Percentiles rank a stretch among this genome's conserved stretches.
phyloP scores from a whole-genome alignment of 163 green algal species.

The Scenedesmus sp. region DNA sequence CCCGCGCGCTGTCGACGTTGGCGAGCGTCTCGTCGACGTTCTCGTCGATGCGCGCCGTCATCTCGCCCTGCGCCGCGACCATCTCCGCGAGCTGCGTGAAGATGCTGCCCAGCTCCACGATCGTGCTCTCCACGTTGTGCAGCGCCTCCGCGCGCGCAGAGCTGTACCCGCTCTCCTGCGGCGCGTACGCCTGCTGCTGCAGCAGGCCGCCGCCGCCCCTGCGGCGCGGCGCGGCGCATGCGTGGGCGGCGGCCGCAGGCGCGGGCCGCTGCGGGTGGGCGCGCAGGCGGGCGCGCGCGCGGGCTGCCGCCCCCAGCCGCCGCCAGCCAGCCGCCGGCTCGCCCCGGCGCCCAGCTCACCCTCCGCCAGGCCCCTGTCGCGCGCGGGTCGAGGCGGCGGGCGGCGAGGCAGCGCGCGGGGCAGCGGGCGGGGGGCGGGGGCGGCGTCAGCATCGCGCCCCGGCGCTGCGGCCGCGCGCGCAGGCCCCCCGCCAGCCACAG shows the following conservation, averaged over 20 bases:
- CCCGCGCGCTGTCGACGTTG: constrained; percentile 96
- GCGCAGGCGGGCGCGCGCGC: too few relatives aligned
- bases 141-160: constrained; percentile 86
- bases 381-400: too few relatives aligned
- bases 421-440: too few relatives aligned
- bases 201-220: constrained; percentile 5
- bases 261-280: too few relatives aligned
- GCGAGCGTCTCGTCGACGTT: constrained; percentile 95
- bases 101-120: constrained; percentile 96
- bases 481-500: too few relatives aligned
- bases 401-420: too few relatives aligned
- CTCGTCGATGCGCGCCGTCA: constrained; percentile 97
- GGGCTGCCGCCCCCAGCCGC: background rate
- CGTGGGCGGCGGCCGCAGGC: too few relatives aligned
- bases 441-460: too few relatives aligned
- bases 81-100: constrained; percentile 98
- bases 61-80: constrained; percentile 91
- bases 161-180: constrained; percentile 82
- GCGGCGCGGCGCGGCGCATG: too few relatives aligned
- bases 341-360: background rate
- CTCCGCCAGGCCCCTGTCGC: constrained; percentile 12
- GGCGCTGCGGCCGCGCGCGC: too few relatives aligned
- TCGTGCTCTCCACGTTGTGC: constrained; percentile 96
- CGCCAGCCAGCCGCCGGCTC: background rate
- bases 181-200: constrained; percentile 40